Evolutionary conservation across 1,139 yeast species (phyloP), one percentile per base, ranked within the genome.

Genomic region (Protomyces inouyei): DNA sequence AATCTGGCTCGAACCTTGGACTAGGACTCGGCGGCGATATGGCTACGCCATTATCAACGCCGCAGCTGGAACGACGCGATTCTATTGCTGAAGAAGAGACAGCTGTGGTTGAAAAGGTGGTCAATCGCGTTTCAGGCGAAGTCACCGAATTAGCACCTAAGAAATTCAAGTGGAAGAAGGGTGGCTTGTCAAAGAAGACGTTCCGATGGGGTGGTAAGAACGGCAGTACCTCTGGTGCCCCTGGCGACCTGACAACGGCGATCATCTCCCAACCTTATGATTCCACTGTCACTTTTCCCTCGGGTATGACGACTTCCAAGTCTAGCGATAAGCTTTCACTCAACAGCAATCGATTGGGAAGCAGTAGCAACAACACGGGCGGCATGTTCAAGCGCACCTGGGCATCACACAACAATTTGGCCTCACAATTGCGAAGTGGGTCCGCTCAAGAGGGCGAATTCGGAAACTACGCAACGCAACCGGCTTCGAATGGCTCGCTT

Each of bases 121-220:
- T 52, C 21, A 59, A 52, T 37, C 56, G 57, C 10, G 38, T 59
- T 52, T 59, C 63, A 23, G 57, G 63, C 28, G 63, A 59, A 25
- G 21, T 32, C 1, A 16, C 36, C 5, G 63, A 52, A 18, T 16
- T 35, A 8, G 54, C 57, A 0, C 59, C 63, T 18, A 55, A 54
- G 52, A 61, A 64, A 53, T 67, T 68, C 55, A 64, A 64, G 35
- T 67, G 69, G 67, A 59, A 56, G 45, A 61, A 61, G 48, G 55
- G 54, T 40, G 48, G 48, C 25, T 14, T 43, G 48, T 52, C 63
- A 37, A 59, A 59, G 36, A 51, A 52, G 21, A 51, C 63, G 23
- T 59, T 59, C 21, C 52, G 63, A 16, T 59, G 63, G 63, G 61
- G 61, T 12, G 54, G 43, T 12, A 45, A 38, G n/a, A 32, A 48